Evolutionary conservation across 192 early-diverging fungal species (phyloP).

Genomic region (Lobosporangium transversale): DNA sequence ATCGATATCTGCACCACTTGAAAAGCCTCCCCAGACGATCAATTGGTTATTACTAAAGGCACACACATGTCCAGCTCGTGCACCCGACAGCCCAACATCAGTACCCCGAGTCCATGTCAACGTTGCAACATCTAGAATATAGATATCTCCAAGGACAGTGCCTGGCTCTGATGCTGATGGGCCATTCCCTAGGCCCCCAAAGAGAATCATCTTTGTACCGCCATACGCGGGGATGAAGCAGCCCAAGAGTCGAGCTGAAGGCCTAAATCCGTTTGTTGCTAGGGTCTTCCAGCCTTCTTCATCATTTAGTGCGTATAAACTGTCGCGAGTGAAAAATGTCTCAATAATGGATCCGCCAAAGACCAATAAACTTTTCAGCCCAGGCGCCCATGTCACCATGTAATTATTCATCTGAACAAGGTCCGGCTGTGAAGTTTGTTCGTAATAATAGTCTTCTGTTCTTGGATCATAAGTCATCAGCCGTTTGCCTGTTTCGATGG

Average conservation of each 20-base stretch:
- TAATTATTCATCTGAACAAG: not conserved
- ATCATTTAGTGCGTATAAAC: not conserved
- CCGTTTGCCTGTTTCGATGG: not conserved
- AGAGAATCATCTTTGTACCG: constrained; percentile 22
- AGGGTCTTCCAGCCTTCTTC: not conserved
- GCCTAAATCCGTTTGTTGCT: not conserved
- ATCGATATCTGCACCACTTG: not conserved
- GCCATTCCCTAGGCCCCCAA: constrained; percentile 18
- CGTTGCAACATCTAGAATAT: constrained; percentile 2
- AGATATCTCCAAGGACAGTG: constrained; percentile 8
- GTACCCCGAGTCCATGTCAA: constrained; percentile 11
- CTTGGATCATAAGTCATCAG: constrained; percentile 2
- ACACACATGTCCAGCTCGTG: constrained; percentile 7
- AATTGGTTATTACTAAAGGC: constrained; percentile 16
- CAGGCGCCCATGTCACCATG: constrained; percentile 2
- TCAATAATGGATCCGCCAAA: constrained; percentile 13
- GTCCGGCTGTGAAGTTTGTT: constrained; percentile 3
- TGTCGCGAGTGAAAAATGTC: not conserved
- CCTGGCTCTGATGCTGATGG: too few species aligned
- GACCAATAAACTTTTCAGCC: constrained; percentile 1
- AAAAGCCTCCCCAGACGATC: constrained; percentile 10
- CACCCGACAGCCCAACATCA: not conserved
- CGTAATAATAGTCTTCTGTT: not conserved
- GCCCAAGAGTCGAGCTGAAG: constrained; percentile 1
- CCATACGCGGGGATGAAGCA: constrained; percentile 22